Percentiles rank a stretch among this genome's conserved stretches.
Evolutionary conservation across 1,284 basidiomycete species (phyloP).

Genomic region (Austroboletus niveus): DNA sequence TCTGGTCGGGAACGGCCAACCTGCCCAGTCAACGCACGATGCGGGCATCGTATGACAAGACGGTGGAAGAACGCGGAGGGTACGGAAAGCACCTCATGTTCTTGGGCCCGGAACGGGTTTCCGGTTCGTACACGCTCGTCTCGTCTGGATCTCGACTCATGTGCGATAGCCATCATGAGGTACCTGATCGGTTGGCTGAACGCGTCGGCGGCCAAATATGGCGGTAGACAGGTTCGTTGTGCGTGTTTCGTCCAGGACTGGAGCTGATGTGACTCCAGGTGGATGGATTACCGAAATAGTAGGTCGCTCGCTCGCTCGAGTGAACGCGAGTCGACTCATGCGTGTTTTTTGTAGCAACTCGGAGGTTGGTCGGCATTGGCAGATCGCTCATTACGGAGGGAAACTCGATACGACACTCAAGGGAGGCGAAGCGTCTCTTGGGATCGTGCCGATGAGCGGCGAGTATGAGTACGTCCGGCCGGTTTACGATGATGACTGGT

Average conservation of each 20-base stretch:
- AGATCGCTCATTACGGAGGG: not conserved
- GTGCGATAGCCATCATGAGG: not conserved
- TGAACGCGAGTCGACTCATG: not conserved
- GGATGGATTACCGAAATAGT: constrained; percentile 6
- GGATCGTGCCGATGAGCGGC: not conserved
- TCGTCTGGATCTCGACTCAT: not conserved
- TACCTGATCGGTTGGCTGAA: constrained; percentile 13
- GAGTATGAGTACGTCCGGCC: not conserved
- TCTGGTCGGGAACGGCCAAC: constrained; percentile 17
- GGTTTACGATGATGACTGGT: constrained; percentile 1
- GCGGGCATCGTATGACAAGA: not conserved
- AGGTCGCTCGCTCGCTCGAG: not conserved
- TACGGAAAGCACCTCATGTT: constrained; percentile 10
- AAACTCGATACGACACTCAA: not conserved
- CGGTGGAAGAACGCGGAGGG: constrained; percentile 8
- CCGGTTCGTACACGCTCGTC: constrained; percentile 3
- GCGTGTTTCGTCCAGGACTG: not conserved
- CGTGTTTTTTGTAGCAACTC: not conserved
- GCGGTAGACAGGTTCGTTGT: constrained; percentile 13
- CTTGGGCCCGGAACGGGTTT: not conserved
- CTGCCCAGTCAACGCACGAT: constrained; percentile 6
- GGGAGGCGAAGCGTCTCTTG: not conserved
- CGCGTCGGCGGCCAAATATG: constrained; percentile 9
- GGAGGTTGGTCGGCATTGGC: not conserved
- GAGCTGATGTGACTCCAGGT: not conserved